Evolutionary conservation across 2,329 filamentous ascomycete species (phyloP).

Genomic region (Leptographium galeiforme): DNA sequence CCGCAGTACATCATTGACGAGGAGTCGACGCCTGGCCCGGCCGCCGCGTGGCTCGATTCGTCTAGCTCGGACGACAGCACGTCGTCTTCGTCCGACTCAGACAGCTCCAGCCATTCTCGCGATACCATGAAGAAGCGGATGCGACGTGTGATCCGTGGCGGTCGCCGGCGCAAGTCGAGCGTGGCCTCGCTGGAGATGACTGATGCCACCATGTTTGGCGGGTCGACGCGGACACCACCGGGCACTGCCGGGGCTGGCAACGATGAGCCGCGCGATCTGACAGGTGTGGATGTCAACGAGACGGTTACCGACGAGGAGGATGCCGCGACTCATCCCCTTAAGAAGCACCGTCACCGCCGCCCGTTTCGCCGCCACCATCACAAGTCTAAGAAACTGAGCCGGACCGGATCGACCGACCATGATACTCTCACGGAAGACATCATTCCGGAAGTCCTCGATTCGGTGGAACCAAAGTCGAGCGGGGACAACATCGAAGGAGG

Average conservation of each 20-base stretch:
- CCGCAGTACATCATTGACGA: conserved; percentile 89
- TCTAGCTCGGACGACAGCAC: conserved; percentile 25
- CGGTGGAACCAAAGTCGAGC: neutral
- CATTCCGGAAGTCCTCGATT: conserved; percentile 16
- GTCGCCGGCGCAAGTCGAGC: conserved; percentile 43
- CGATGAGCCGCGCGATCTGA: conserved; percentile 23
- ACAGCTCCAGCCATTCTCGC: conserved; percentile 31
- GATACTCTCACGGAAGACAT: conserved; percentile 16
- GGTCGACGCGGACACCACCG: conserved; percentile 25
- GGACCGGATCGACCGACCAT: conserved; percentile 15
- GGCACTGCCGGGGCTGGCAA: conserved; percentile 20
- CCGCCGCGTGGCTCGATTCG: conserved; percentile 68
- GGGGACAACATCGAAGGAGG: neutral
- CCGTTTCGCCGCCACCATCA: conserved; percentile 17
- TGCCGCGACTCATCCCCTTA: conserved; percentile 19
- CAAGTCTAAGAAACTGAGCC: conserved; percentile 25
- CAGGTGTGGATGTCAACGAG: conserved; percentile 26
- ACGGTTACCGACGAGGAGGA: conserved; percentile 35
- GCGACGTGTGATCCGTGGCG: conserved; percentile 35
- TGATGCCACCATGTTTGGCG: conserved; percentile 12
- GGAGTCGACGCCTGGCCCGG: conserved; percentile 73
- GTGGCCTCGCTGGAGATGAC: conserved; percentile 45
- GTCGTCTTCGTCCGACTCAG: conserved; percentile 43
- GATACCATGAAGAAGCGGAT: conserved; percentile 50
- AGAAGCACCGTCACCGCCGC: conserved; percentile 23